Conservation (phyloP, 1,284 basidiomycete genomes). For the Anthracocystis walkeri region DNA sequence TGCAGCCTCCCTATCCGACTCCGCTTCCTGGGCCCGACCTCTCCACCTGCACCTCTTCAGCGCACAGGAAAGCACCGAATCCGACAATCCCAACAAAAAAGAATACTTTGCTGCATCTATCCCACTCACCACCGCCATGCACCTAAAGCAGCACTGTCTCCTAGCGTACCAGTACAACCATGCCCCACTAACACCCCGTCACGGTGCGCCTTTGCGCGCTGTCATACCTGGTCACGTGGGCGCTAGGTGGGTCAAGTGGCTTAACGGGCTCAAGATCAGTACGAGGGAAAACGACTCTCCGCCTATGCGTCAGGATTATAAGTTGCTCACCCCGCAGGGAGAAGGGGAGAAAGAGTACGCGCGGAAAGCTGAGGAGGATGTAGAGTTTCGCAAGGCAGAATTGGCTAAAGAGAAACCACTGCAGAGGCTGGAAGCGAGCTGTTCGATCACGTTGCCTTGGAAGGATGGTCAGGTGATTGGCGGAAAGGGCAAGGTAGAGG, state of each 20-base stretch:
- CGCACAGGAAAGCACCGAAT: constrained; percentile 47
- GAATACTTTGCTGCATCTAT: constrained; percentile 50
- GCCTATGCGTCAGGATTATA: constrained; percentile 40
- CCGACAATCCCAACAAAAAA: constrained; percentile 27
- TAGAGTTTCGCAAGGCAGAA: constrained; percentile 22
- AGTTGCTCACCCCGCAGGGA: constrained; percentile 22
- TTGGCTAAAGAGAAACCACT: constrained; percentile 25
- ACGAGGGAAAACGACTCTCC: constrained; percentile 25
- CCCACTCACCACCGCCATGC: constrained; percentile 49
- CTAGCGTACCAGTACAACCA: constrained; percentile 64
- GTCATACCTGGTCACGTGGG: constrained; percentile 79
- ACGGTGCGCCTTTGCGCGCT: constrained; percentile 78
- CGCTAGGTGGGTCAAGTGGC: constrained; percentile 83
- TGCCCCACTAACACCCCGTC: constrained; percentile 75
- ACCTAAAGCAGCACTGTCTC: constrained; percentile 50
- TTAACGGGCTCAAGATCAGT: constrained; percentile 71
- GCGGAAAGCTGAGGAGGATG: constrained; percentile 12
- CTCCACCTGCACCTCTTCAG: constrained; percentile 50
- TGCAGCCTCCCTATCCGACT: constrained; percentile 7
- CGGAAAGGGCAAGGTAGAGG: constrained; percentile 4
- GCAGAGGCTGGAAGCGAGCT: constrained; percentile 42
- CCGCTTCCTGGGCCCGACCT: constrained; percentile 27
- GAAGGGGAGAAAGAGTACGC: constrained; percentile 17
- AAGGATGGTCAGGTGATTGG: constrained; percentile 3
- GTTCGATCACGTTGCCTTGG: constrained; percentile 34